Base-by-base conservation (phyloP, 2,329 filamentous ascomycete species). In the Penicillium sp. region DNA sequence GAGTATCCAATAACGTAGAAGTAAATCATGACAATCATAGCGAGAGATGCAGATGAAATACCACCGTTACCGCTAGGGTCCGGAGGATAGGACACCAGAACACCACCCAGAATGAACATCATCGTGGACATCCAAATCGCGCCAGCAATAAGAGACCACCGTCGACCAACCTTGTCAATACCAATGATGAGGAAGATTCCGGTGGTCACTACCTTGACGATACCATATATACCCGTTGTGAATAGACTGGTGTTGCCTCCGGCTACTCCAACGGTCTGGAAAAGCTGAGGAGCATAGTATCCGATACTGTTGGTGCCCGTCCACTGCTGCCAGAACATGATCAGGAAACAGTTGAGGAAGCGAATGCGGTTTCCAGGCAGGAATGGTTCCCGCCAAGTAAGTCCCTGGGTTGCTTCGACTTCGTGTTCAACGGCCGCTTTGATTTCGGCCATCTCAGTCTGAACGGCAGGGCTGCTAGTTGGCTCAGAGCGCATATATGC, bases 281-380 rank as follows among this genome's bases (percentile, higher is more conserved):
- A 38, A 4, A 45, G 11, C 21, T 39, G n/a, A 6, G 16, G 23
- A 4, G 21, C 33, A n/a, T 40, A 34, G 55, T 62, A 58, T 47
- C 63, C 93, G 81, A 94, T 90, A 78, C 93, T 95, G 82, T 96
- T 96, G 77, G 95, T 89, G 79, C 91, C 91, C 33, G 90, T 92
- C 85, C 84, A 72, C 75, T 90, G 87, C 75, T 90, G 88, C 44
- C 44, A 47, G 85, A 90, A 90, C 87, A 90, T 90, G 78, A 90
- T 88, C 40, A 90, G 79, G 36, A 85, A 86, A 65, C 88, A 88
- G 41, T 90, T 80, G 57, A 90, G 84, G 27, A 87, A 87, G 64
- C 86, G 84, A 67, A 87, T 87, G 51, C 90, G 62, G 59, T 79
- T 79, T 62, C 81, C 82, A 69, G 78, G 80, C 15, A 80, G 76